Evolutionary conservation across 306 rosid species (phyloP).

Genomic region (Cicer cuneatum): DNA sequence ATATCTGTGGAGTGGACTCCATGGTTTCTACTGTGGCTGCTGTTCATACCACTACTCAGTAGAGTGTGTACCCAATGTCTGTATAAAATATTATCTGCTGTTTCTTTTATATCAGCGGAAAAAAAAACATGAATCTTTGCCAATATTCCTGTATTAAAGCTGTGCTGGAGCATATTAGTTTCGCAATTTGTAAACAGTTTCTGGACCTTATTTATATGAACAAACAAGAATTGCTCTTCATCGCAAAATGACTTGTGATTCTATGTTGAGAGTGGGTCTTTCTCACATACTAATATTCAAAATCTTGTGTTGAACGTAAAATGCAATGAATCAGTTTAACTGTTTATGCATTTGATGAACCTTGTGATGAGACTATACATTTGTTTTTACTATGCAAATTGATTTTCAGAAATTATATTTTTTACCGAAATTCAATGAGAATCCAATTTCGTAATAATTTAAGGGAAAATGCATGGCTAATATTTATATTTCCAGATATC

Average conservation of each 20-base stretch:
- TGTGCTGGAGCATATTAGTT: neutral
- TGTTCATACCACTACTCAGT: slow-evolving; percentile 43
- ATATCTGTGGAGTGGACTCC: slow-evolving; percentile 79
- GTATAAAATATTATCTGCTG: neutral
- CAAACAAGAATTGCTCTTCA: slow-evolving; percentile 4
- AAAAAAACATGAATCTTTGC: neutral
- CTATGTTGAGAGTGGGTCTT: neutral
- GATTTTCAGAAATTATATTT: too few species aligned
- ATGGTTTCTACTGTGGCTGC: slow-evolving; percentile 54
- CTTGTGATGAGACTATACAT: neutral
- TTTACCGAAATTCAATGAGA: too few species aligned
- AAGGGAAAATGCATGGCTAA: too few species aligned
- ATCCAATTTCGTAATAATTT: too few species aligned
- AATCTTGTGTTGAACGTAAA: neutral
- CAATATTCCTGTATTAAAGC: neutral
- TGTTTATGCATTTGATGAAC: neutral
- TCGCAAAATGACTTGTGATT: neutral
- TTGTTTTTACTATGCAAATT: neutral
- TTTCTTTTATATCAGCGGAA: neutral
- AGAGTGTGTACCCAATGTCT: slow-evolving; percentile 1
- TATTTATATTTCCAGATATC: too few species aligned
- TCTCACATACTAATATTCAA: neutral
- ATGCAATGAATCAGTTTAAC: neutral
- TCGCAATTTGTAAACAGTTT: neutral
- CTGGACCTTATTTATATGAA: neutral